Evolutionary conservation across 352 stramenopile genomes (phyloP).

Genomic region (Phytophthora sp.): DNA sequence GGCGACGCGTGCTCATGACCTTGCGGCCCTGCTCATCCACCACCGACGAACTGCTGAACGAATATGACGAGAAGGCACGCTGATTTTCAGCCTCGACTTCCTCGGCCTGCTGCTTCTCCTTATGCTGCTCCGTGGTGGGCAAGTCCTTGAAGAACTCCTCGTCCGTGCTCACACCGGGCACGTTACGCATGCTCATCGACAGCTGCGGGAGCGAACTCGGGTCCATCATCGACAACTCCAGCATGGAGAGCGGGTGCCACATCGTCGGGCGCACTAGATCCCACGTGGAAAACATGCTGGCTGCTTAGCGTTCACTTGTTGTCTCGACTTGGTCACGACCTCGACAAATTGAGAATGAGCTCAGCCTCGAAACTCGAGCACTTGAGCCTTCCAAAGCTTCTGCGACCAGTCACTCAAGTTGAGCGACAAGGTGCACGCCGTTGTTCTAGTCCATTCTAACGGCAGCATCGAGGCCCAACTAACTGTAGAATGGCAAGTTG

Average conservation of each 20-base stretch:
- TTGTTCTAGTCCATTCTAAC: conserved; percentile 9
- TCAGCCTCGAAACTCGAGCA: neutral
- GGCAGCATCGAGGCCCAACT: neutral
- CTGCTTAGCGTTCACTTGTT: neutral
- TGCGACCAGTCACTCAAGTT: conserved; percentile 2
- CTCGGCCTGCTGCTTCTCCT: conserved; percentile 33
- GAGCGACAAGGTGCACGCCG: neutral
- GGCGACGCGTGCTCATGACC: conserved; percentile 73
- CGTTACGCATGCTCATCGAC: conserved; percentile 38
- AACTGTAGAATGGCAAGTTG: conserved; percentile 14
- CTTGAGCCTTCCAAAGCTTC: neutral
- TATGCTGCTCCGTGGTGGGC: conserved; percentile 37
- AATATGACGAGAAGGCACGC: conserved; percentile 78
- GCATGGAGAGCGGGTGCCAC: conserved; percentile 82
- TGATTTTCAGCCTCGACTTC: conserved; percentile 40
- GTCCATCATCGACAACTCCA: conserved; percentile 89
- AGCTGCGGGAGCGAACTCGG: conserved; percentile 54
- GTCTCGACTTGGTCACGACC: conserved; percentile 22
- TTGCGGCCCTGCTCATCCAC: conserved; percentile 70
- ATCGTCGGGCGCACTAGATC: conserved; percentile 76
- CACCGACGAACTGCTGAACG: conserved; percentile 76
- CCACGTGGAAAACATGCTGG: conserved; percentile 72
- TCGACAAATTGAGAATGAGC: conserved; percentile 35
- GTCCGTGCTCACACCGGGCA: conserved; percentile 47
- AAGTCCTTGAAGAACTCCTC: conserved; percentile 89